Evolutionary conservation across 2,329 filamentous ascomycete genomes (phyloP).

Genomic region (Pestalotiopsis sp.): DNA sequence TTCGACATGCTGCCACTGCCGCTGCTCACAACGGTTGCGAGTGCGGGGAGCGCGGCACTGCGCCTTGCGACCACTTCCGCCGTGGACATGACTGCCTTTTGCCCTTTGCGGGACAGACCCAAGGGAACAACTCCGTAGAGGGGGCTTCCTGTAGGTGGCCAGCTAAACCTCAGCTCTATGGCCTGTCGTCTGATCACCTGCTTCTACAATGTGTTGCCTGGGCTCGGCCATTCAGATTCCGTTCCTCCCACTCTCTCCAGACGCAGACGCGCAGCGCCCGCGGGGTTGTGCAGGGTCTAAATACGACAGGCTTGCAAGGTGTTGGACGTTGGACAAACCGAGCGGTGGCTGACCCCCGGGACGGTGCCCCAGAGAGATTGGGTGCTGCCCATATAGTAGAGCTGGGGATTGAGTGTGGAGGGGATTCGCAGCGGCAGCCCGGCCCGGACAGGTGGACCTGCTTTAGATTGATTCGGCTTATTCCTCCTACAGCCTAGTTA

Average conservation of each 20-base stretch:
- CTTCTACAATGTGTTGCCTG: conserved; percentile 17
- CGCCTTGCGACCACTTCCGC: conserved; percentile 33
- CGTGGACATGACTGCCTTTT: conserved; percentile 32
- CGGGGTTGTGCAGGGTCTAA: conserved; percentile 31
- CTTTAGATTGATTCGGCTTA: conserved; percentile 34
- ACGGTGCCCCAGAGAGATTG: not conserved
- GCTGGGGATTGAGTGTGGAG: conserved; percentile 2
- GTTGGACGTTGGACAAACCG: not conserved
- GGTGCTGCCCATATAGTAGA: not conserved
- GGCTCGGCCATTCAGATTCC: conserved; percentile 37
- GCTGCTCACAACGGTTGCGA: conserved; percentile 17
- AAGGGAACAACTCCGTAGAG: not conserved
- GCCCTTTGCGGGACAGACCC: conserved; percentile 21
- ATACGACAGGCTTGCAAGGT: conserved; percentile 13
- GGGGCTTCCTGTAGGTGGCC: not conserved
- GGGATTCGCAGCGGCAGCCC: conserved; percentile 29
- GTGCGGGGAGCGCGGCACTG: conserved; percentile 27
- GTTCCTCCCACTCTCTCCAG: conserved; percentile 21
- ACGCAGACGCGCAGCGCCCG: conserved; percentile 22
- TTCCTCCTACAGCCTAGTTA: conserved; percentile 23
- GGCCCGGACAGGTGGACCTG: conserved; percentile 30
- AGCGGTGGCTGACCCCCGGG: not conserved
- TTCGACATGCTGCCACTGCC: conserved; percentile 9
- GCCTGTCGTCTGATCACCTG: conserved; percentile 31
- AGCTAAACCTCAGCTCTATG: not conserved